These are phyloP conservation scores for Rubroshorea leprosula DNA, from an alignment of 345 rosid species.

Conservation along the genomic window DNA sequence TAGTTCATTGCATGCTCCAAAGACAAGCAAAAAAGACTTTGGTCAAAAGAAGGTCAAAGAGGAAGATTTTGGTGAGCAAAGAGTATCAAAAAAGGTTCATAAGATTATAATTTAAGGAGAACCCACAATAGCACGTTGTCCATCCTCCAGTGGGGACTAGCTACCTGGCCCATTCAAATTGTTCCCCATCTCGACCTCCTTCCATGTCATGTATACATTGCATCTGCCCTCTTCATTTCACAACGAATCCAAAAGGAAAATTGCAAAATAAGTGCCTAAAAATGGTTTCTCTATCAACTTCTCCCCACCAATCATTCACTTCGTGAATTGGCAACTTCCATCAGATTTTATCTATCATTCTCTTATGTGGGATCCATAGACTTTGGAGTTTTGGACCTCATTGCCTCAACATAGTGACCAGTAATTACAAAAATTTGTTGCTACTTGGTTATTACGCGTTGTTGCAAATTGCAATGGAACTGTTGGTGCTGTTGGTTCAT, in stretches of 20 bases:
- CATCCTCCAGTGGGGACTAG: constrained; percentile 43
- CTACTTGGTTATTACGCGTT: too few relatives aligned
- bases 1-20: constrained; percentile 50
- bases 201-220: constrained; percentile 47
- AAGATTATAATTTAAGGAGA: constrained; percentile 24
- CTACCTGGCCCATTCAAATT: constrained; percentile 60
- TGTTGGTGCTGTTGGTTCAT: too few relatives aligned
- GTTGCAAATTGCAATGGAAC: too few relatives aligned
- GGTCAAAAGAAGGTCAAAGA: constrained; percentile 49
- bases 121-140: constrained; percentile 49
- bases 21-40: too few relatives aligned
- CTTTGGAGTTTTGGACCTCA: too few relatives aligned
- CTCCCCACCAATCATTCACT: constrained; percentile 45
- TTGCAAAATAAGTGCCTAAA: constrained; percentile 5
- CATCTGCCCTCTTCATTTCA: constrained; percentile 28
- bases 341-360: constrained; percentile 27
- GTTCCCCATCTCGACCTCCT: constrained; percentile 32
- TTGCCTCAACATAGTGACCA: background rate
- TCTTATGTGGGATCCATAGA: constrained; percentile 22
- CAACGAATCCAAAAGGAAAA: constrained; percentile 4
- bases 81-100: constrained; percentile 18
- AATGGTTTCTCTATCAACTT: background rate
- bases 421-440: constrained; percentile 7
- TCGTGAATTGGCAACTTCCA: constrained; percentile 47
- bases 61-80: too few relatives aligned